Percentiles rank a stretch among this genome's conserved stretches.
phyloP scores from a whole-genome alignment of 495 filamentous ascomycete species.

The Letharia lupina region DNA sequence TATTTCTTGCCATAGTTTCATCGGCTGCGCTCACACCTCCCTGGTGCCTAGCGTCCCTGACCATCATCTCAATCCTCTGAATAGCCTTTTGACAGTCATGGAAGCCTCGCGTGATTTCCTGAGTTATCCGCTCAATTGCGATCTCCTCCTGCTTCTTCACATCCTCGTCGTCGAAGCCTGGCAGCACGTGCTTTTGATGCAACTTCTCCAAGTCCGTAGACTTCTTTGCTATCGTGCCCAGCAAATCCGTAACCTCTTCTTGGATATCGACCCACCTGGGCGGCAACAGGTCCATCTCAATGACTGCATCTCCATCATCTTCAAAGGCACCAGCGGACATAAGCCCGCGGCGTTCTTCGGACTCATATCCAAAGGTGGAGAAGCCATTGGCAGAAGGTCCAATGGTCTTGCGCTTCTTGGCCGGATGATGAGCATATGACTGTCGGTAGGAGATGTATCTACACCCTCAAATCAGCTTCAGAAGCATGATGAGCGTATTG shows the following conservation, averaged over 20 bases:
- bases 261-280: slow-evolving; percentile 93
- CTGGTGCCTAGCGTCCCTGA: slow-evolving; percentile 59
- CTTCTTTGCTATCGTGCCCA: slow-evolving; percentile 74
- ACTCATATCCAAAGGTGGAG: slow-evolving; percentile 50
- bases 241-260: slow-evolving; percentile 79
- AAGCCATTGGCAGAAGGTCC: slow-evolving; percentile 62
- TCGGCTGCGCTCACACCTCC: slow-evolving; percentile 68
- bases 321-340: slow-evolving; percentile 71
- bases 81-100: slow-evolving; percentile 85
- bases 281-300: slow-evolving; percentile 95
- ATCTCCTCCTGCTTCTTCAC: slow-evolving; percentile 72
- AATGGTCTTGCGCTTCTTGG: slow-evolving; percentile 69
- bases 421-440: slow-evolving; percentile 90
- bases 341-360: slow-evolving; percentile 77
- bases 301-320: slow-evolving; percentile 86
- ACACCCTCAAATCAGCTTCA: slow-evolving; percentile 15
- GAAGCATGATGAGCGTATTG: slow-evolving; percentile 4
- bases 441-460: slow-evolving; percentile 99
- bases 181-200: slow-evolving; percentile 93
- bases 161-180: slow-evolving; percentile 93
- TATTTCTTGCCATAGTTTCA: slow-evolving; percentile 92
- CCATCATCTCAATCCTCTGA: slow-evolving; percentile 76
- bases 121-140: slow-evolving; percentile 83
- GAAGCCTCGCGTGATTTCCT: slow-evolving; percentile 79
- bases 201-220: slow-evolving; percentile 78